These are phyloP conservation scores for Monosporozyma solicola DNA, from an alignment of 805 yeast genomes.

Conservation along the genomic window DNA sequence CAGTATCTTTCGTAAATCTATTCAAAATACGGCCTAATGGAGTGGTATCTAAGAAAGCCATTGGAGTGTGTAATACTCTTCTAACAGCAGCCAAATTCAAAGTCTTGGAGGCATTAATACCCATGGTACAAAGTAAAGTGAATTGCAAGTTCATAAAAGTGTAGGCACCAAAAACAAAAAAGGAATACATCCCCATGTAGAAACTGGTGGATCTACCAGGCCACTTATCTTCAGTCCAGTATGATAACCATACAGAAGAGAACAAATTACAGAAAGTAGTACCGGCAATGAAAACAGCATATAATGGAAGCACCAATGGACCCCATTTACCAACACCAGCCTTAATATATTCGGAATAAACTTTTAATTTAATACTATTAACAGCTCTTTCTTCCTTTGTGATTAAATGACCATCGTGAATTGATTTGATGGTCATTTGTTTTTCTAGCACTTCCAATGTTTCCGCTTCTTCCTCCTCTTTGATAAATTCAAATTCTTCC, in stretches of 20 bases:
- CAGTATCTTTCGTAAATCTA: conserved; percentile 83
- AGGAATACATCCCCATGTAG: conserved; percentile 70
- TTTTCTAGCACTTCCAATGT: conserved; percentile 15
- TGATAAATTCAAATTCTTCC: conserved; percentile 5
- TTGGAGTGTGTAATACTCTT: conserved; percentile 64
- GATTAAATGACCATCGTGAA: conserved; percentile 32
- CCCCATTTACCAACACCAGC: conserved; percentile 46
- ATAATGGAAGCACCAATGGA: conserved; percentile 15
- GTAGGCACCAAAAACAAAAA: conserved; percentile 42
- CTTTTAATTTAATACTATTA: conserved; percentile 40
- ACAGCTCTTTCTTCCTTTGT: conserved; percentile 51
- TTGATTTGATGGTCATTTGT: conserved; percentile 13
- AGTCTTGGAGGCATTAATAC: conserved; percentile 40
- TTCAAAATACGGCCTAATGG: conserved; percentile 83
- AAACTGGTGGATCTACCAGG: conserved; percentile 38
- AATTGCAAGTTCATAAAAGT: conserved; percentile 35
- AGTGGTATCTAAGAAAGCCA: conserved; percentile 76
- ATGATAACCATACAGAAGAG: conserved; percentile 60
- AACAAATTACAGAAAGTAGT: conserved; percentile 27
- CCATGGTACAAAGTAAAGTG: conserved; percentile 32
- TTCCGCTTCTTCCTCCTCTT: conserved; percentile 4
- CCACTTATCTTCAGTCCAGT: conserved; percentile 64
- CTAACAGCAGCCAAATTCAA: conserved; percentile 56
- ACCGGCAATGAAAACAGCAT: conserved; percentile 16
- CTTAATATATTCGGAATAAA: conserved; percentile 43